A percentile compares a stretch with the other conserved stretches of the same genome.
Conservation (phyloP, 1,284 basidiomycete genomes). For the Marasmius fiardii region DNA sequence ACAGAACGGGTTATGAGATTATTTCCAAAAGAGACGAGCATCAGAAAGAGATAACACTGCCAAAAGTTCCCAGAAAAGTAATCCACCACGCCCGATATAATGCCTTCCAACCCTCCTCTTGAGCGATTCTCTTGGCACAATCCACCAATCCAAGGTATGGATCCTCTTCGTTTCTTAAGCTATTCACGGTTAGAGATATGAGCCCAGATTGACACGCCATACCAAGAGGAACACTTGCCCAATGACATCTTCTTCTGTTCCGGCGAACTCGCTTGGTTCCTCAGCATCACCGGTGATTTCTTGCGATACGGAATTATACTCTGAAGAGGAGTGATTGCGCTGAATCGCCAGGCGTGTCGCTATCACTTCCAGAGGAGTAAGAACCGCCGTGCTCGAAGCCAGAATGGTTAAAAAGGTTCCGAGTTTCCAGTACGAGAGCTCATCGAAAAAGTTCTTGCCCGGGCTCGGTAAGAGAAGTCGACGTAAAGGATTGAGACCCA, state of each 20-base stretch:
- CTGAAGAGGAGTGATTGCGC: conserved; percentile 73
- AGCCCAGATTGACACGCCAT: not conserved
- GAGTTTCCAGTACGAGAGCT: conserved; percentile 46
- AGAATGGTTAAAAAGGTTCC: conserved; percentile 60
- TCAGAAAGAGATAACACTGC: conserved; percentile 50
- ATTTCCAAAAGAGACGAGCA: not conserved
- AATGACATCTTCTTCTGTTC: conserved; percentile 84
- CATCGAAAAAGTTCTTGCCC: conserved; percentile 26
- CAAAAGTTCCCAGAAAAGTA: conserved; percentile 66
- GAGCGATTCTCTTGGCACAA: conserved; percentile 75
- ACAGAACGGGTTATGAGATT: not conserved
- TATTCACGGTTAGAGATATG: conserved; percentile 22
- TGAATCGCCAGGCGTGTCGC: conserved; percentile 79
- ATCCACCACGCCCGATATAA: conserved; percentile 89
- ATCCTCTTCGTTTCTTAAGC: conserved; percentile 78
- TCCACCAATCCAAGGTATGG: conserved; percentile 82
- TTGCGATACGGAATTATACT: conserved; percentile 69
- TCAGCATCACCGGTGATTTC: conserved; percentile 70
- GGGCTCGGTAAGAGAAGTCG: conserved; percentile 61
- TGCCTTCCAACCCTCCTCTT: conserved; percentile 78
- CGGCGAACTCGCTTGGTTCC: conserved; percentile 65
- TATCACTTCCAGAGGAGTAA: conserved; percentile 84
- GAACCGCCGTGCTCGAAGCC: conserved; percentile 57
- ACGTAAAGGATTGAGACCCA: conserved; percentile 67
- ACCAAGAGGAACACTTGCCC: conserved; percentile 43